Evolutionary conservation across 805 yeast species (phyloP).

Genomic region (Phaffomyces opuntiae): DNA sequence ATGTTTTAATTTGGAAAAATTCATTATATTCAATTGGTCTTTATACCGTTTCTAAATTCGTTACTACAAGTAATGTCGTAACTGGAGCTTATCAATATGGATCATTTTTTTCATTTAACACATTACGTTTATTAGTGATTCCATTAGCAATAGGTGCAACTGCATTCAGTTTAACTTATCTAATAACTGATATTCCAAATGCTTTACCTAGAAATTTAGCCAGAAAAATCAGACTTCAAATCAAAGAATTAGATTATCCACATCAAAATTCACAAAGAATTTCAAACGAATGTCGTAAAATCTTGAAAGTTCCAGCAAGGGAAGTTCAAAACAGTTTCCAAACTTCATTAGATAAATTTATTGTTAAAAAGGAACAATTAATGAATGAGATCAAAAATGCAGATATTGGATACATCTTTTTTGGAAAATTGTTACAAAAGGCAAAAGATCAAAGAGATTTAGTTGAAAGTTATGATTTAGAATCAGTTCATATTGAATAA

Average conservation of each 20-base stretch:
- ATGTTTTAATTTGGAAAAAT: conserved; percentile 24
- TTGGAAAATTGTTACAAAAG: conserved; percentile 40
- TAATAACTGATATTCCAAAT: conserved; percentile 76
- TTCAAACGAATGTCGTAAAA: conserved; percentile 75
- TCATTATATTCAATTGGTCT: conserved; percentile 24
- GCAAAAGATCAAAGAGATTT: conserved; percentile 35
- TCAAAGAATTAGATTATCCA: conserved; percentile 66
- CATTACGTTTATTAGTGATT: conserved; percentile 39
- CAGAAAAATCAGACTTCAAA: conserved; percentile 54
- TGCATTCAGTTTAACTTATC: conserved; percentile 50
- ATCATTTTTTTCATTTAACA: conserved; percentile 28
- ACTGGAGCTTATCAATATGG: conserved; percentile 30
- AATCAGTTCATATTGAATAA: conserved; percentile 13
- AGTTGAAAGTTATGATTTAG: conserved; percentile 39
- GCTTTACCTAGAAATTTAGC: conserved; percentile 85
- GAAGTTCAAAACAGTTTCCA: conserved; percentile 73
- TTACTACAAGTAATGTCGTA: conserved; percentile 32
- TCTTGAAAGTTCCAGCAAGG: conserved; percentile 72
- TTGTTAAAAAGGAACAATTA: conserved; percentile 49
- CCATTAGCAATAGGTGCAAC: conserved; percentile 48
- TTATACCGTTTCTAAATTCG: conserved; percentile 22
- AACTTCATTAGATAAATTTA: conserved; percentile 53
- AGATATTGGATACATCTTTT: conserved; percentile 48
- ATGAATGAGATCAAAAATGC: conserved; percentile 47
- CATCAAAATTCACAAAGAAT: conserved; percentile 73